Evolutionary conservation across 2,329 filamentous ascomycete genomes (phyloP).

Genomic region (Alternaria sp.): DNA sequence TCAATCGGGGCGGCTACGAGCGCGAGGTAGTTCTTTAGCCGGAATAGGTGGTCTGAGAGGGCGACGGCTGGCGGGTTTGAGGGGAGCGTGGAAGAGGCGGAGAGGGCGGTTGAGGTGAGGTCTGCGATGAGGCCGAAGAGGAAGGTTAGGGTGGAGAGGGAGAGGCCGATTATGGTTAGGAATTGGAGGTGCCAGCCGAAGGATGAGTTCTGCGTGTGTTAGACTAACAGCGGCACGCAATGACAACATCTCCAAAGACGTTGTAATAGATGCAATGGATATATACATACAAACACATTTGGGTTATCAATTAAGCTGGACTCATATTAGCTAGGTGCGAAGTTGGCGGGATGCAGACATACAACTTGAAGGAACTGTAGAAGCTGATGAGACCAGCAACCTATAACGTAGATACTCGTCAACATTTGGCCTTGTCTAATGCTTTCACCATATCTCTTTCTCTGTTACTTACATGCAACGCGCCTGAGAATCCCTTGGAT

Average conservation of each 20-base stretch:
- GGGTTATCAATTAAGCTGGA: constrained; percentile 40
- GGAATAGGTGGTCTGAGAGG: constrained; percentile 62
- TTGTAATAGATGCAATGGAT: too few species aligned
- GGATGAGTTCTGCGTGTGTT: too few species aligned
- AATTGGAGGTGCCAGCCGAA: constrained; percentile 76
- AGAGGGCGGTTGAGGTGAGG: constrained; percentile 43
- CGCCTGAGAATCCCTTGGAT: constrained; percentile 66
- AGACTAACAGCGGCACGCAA: too few species aligned
- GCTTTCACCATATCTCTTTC: too few species aligned
- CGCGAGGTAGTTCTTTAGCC: constrained; percentile 70
- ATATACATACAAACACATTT: constrained; percentile 35
- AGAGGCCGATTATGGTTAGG: constrained; percentile 75
- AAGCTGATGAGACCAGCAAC: constrained; percentile 53
- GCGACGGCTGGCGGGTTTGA: neutral
- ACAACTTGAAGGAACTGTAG: constrained; percentile 54
- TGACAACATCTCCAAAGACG: too few species aligned
- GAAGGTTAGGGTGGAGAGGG: constrained; percentile 68
- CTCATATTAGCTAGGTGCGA: constrained; percentile 6
- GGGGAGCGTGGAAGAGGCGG: constrained; percentile 29
- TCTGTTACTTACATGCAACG: constrained; percentile 60
- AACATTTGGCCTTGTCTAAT: neutral
- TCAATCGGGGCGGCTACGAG: constrained; percentile 73
- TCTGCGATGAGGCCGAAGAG: constrained; percentile 68
- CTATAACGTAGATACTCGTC: constrained; percentile 19
- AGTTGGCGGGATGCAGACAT: neutral